Percentiles rank a stretch among this genome's conserved stretches.
These are phyloP conservation scores for Scutellaria galericulata DNA, from an alignment of 257 asterid genomes.

Conservation along the genomic window DNA sequence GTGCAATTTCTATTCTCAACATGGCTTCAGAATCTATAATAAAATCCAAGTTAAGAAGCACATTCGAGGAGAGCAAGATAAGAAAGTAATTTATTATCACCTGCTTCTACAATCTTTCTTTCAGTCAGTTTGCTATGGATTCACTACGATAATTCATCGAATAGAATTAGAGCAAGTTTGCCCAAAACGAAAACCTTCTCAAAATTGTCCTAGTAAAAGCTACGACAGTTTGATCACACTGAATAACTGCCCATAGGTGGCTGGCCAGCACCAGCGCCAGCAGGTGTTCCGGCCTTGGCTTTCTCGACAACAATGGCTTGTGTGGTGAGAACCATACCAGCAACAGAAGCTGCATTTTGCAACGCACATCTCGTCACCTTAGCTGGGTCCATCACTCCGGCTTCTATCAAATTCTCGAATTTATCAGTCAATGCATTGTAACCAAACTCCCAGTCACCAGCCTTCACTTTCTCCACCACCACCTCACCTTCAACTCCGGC, in stretches of 20 bases:
- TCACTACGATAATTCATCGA: background rate
- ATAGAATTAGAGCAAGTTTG: background rate
- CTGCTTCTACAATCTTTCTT: background rate
- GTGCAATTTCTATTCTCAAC: too few relatives aligned
- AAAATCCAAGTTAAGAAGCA: too few relatives aligned
- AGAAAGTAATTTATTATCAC: background rate
- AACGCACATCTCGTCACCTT: constrained; percentile 85
- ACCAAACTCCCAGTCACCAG: constrained; percentile 78
- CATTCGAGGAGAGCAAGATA: background rate
- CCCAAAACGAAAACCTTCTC: background rate
- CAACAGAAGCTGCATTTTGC: constrained; percentile 87
- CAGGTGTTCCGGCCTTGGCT: constrained; percentile 59
- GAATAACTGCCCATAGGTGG: constrained; percentile 44
- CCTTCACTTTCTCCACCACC: constrained; percentile 80
- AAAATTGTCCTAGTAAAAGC: background rate
- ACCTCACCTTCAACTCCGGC: constrained; percentile 97
- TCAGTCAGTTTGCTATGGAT: background rate
- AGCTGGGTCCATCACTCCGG: constrained; percentile 90
- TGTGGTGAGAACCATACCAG: constrained; percentile 95
- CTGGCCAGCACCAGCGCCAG: constrained; percentile 43
- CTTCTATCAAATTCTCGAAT: constrained; percentile 76
- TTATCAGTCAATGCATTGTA: constrained; percentile 81
- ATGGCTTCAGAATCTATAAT: too few relatives aligned
- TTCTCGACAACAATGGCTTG: constrained; percentile 94
- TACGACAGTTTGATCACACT: constrained; percentile 34